These are phyloP conservation scores for Tolypocladium amazonense DNA, from an alignment of 2,329 filamentous ascomycete genomes.

Conservation along the genomic window DNA sequence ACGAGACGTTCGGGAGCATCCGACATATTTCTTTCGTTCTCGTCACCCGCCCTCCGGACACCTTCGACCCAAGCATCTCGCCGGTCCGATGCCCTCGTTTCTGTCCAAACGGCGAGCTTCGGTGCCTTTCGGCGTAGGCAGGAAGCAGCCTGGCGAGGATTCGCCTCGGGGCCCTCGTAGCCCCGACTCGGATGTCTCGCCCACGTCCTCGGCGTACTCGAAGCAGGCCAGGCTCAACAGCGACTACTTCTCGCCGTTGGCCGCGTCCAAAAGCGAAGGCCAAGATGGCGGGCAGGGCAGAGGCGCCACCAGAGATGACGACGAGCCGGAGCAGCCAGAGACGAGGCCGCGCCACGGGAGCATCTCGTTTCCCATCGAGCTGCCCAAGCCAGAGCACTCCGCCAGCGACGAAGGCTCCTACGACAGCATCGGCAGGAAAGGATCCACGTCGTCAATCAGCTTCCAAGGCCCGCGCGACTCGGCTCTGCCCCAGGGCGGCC, in stretches of 20 bases:
- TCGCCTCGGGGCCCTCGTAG: conserved; percentile 15
- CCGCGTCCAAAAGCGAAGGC: conserved; percentile 2
- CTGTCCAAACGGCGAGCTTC: background rate
- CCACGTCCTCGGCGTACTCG: conserved; percentile 19
- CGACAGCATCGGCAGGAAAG: conserved; percentile 13
- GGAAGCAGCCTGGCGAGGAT: conserved; percentile 6
- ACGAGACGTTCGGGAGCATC: background rate
- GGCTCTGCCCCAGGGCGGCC: conserved; percentile 35
- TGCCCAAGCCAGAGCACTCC: conserved; percentile 13
- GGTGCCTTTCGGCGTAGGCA: background rate
- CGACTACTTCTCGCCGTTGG: conserved; percentile 16
- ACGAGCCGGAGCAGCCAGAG: conserved; percentile 18
- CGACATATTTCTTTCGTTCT: background rate
- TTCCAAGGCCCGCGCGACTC: conserved; percentile 34
- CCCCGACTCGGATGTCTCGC: conserved; percentile 33
- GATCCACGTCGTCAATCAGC: conserved; percentile 35
- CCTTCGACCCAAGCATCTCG: background rate
- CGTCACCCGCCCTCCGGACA: background rate
- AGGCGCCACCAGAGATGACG: conserved; percentile 8
- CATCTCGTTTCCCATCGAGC: conserved; percentile 23
- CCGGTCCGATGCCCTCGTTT: background rate
- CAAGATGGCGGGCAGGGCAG: conserved; percentile 2
- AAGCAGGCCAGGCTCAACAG: conserved; percentile 7
- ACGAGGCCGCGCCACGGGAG: conserved; percentile 22
- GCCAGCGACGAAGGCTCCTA: conserved; percentile 2